Evolutionary conservation across 768 basidiomycete species (phyloP).

Genomic region (Nevesoporus exiguus): DNA sequence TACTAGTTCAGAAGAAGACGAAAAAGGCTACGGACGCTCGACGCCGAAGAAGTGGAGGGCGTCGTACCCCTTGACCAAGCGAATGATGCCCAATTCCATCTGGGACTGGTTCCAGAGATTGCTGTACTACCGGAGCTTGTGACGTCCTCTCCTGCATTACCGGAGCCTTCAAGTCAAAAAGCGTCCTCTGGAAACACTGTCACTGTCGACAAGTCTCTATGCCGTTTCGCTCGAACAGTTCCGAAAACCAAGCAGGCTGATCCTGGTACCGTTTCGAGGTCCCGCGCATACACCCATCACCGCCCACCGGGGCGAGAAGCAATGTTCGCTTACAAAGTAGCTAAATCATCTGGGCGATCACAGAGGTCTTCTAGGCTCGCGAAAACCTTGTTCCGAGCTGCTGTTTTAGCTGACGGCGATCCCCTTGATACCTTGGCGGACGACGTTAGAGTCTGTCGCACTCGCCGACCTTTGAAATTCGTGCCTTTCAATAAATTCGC

Average conservation of each 20-base stretch:
- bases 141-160: neutral
- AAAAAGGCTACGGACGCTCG: slow-evolving; percentile 15
- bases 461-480: slow-evolving; percentile 27
- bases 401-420: slow-evolving; percentile 26
- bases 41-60: neutral
- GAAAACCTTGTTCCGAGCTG: slow-evolving; percentile 23
- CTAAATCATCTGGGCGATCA: neutral
- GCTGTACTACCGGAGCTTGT: slow-evolving; percentile 9
- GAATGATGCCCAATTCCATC: neutral
- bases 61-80: neutral
- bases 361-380: slow-evolving; percentile 5
- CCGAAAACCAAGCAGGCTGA: neutral
- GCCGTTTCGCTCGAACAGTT: neutral
- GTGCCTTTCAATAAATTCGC: slow-evolving; percentile 26
- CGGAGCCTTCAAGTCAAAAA: neutral
- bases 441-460: slow-evolving; percentile 4
- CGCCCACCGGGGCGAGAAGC: neutral
- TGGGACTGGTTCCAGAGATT: slow-evolving; percentile 19
- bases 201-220: slow-evolving; percentile 29
- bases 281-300: slow-evolving; percentile 21
- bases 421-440: slow-evolving; percentile 17
- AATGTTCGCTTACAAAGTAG: neutral
- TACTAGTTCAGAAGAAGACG: slow-evolving; percentile 27
- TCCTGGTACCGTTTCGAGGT: neutral
- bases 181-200: slow-evolving; percentile 5